Evolutionary conservation across 2,329 filamentous ascomycete genomes (phyloP).

Genomic region (Rutstroemia sp.): DNA sequence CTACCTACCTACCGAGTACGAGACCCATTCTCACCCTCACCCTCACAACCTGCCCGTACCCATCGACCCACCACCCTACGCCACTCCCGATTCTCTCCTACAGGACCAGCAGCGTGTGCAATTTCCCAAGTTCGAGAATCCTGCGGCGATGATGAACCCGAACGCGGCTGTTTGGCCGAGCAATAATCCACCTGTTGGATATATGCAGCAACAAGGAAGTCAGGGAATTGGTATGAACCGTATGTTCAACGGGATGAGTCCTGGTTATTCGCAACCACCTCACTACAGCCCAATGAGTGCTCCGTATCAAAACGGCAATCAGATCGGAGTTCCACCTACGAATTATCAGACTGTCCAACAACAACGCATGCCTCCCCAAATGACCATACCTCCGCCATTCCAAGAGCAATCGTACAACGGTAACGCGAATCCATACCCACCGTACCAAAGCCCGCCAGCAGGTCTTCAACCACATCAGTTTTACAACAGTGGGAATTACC

Average conservation of each 20-base stretch:
- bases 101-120: background rate
- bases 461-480: background rate
- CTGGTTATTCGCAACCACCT: background rate
- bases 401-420: background rate
- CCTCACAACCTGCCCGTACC: background rate
- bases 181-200: background rate
- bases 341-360: background rate
- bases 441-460: background rate
- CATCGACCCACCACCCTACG: constrained; percentile 4
- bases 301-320: background rate
- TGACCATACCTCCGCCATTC: background rate
- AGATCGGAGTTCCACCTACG: background rate
- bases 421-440: background rate
- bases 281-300: background rate
- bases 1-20: constrained; percentile 12
- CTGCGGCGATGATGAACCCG: background rate
- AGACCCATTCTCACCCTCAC: background rate
- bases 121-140: background rate
- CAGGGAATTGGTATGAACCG: background rate
- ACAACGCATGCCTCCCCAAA: background rate
- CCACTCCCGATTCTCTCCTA: constrained; percentile 4
- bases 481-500: background rate
- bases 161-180: background rate
- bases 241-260: background rate
- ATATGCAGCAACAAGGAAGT: background rate